Evolutionary conservation across 2,329 filamentous ascomycete species (phyloP), one percentile per base, ranked within the genome.

Genomic region (Lasiodiplodia gonubiensis): DNA sequence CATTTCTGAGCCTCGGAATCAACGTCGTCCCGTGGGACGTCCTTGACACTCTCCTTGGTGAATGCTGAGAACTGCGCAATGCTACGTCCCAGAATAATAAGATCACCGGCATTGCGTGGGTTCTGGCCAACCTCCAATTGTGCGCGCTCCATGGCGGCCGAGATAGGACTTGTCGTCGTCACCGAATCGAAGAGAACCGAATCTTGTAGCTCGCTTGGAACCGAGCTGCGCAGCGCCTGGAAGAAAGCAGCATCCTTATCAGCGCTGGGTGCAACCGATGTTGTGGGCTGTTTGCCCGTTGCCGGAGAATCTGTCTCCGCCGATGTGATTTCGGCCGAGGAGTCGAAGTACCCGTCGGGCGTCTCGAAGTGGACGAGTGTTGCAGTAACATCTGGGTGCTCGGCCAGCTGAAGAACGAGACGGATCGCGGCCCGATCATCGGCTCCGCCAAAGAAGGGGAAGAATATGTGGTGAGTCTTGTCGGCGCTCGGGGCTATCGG

Each of bases 401-500:
- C 89, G 0, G 90, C 92, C 0, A 99, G 85, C 74, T 97, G 94
- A 3, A 98, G 84, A 3, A 94, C 90, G 27, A 98, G 87, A 1
- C 89, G 85, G 0, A 98, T 84, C 0, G 93, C 94, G 4, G 90
- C 87, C 8, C 88, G 86, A 74, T 97, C 94, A 74, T 99, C 95
- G 1, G 84, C 81, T 10, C 92, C 92, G 21, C 94, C 94, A 68
- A 97, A 89, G 79, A 93, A 98, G 0, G 94, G 91, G 65, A 97
- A 84, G 76, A 97, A 94, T 71, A 98, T 86, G 75, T 94, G 93
- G 75, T 97, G 93, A 42, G 88, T 89, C 69, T 89, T 89, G 73
- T 92, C 87, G 6, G 84, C 82, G 5, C 89, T 84, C 0, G 90
- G 88, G 0, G 74, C 74, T 61, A 85, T 81, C 23, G 86, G 80